phyloP scores from a whole-genome alignment of 208 protist species.

The Leishmania martiniquensis region DNA sequence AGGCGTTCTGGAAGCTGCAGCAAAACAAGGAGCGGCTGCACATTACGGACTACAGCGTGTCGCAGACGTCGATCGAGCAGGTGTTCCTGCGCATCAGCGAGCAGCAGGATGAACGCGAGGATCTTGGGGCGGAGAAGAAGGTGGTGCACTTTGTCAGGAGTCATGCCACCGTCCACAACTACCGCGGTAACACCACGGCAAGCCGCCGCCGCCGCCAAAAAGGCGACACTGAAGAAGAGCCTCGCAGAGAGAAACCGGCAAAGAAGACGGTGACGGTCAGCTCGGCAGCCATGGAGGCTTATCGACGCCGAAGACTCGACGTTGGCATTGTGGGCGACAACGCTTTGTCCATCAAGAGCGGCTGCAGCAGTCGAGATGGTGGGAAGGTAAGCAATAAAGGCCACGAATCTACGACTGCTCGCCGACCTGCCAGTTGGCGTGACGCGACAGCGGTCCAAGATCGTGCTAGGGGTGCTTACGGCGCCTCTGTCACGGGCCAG shows the following conservation, averaged over 20 bases:
- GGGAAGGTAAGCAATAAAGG: background rate
- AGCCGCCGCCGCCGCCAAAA: background rate
- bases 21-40: slow-evolving; percentile 33
- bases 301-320: slow-evolving; percentile 20
- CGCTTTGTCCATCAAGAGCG: background rate
- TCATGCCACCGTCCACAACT: slow-evolving; percentile 32
- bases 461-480: background rate
- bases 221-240: background rate
- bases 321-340: background rate
- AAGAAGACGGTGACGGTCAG: slow-evolving; percentile 10
- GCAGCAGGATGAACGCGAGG: slow-evolving; percentile 44
- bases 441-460: background rate
- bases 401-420: background rate
- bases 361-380: background rate
- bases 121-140: slow-evolving; percentile 11
- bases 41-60: slow-evolving; percentile 79
- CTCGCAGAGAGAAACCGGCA: background rate
- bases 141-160: slow-evolving; percentile 35
- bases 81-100: slow-evolving; percentile 82
- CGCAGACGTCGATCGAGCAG: slow-evolving; percentile 84
- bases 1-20: slow-evolving; percentile 44
- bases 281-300: slow-evolving; percentile 28
- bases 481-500: background rate
- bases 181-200: slow-evolving; percentile 23
- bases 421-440: background rate